Percentiles rank a stretch among this genome's conserved stretches.
These are phyloP conservation scores for Solanum hybrid DNA, from an alignment of 305 asterid species.

Conservation along the genomic window DNA sequence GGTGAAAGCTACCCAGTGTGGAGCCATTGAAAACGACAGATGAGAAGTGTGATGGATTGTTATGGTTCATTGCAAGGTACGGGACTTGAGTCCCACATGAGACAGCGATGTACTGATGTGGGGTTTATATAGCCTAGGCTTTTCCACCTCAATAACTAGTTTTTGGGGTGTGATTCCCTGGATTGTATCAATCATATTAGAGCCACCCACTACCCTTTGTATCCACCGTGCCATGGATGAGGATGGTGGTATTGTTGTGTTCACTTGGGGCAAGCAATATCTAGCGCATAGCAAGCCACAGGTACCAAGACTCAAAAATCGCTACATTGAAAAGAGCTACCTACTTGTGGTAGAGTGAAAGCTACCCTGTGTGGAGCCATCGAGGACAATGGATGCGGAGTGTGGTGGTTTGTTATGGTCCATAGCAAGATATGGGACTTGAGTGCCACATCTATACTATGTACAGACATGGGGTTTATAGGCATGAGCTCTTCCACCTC, in stretches of 20 bases:
- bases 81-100: not conserved
- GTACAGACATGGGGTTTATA: not conserved
- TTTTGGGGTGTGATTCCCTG: not conserved
- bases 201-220: not conserved
- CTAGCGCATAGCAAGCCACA: not conserved
- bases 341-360: not conserved
- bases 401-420: not conserved
- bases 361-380: not conserved
- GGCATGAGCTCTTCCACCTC: not conserved
- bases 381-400: not conserved
- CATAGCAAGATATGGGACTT: not conserved
- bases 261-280: not conserved
- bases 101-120: not conserved
- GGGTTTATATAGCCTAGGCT: not conserved
- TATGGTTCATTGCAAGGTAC: not conserved
- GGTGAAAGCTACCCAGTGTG: not conserved
- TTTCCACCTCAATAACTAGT: not conserved
- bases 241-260: not conserved
- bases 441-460: not conserved
- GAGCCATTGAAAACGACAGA: not conserved
- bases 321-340: not conserved
- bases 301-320: not conserved
- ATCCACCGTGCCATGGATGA: not conserved
- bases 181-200: not conserved
- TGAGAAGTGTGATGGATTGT: not conserved